Evolutionary conservation across 2,329 filamentous ascomycete species (phyloP).

Genomic region (Fusarium sp.): DNA sequence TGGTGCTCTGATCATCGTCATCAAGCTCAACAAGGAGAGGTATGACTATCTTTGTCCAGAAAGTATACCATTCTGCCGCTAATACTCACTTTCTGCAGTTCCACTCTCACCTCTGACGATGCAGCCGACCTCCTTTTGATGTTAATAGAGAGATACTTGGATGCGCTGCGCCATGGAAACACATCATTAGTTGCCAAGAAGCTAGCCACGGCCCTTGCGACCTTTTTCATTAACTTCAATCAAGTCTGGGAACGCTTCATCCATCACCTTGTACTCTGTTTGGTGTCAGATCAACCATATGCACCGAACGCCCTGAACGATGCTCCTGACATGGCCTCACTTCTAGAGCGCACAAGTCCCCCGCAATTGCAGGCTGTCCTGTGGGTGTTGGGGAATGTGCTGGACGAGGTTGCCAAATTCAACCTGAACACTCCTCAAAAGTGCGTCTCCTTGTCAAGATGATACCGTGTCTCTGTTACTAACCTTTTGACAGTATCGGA

Average conservation of each 20-base stretch:
- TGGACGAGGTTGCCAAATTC: constrained; percentile 65
- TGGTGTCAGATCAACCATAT: constrained; percentile 55
- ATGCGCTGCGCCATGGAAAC: constrained; percentile 64
- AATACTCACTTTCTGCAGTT: constrained; percentile 48
- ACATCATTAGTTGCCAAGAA: constrained; percentile 77
- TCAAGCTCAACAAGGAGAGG: constrained; percentile 95
- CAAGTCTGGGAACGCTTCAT: constrained; percentile 75
- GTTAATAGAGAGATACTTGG: constrained; percentile 73
- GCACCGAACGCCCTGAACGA: constrained; percentile 42
- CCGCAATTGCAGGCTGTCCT: constrained; percentile 68
- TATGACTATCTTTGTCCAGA: constrained; percentile 48
- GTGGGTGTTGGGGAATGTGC: constrained; percentile 67
- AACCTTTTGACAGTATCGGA: constrained; percentile 50
- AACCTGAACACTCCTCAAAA: constrained; percentile 72
- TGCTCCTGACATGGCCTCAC: constrained; percentile 58
- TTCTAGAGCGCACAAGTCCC: constrained; percentile 63
- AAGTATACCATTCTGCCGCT: background rate
- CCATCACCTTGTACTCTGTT: constrained; percentile 69
- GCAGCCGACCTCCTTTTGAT: constrained; percentile 70
- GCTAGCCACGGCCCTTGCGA: constrained; percentile 80
- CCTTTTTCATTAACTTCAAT: constrained; percentile 80
- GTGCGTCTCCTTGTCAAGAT: constrained; percentile 53
- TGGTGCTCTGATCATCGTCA: constrained; percentile 89
- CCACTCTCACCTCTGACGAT: constrained; percentile 68
- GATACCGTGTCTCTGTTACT: constrained; percentile 39